Percentiles rank a stretch among this genome's conserved stretches.
These are phyloP conservation scores for Curvularia spicifera DNA, from an alignment of 2,329 filamentous ascomycete genomes.

Conservation along the genomic window DNA sequence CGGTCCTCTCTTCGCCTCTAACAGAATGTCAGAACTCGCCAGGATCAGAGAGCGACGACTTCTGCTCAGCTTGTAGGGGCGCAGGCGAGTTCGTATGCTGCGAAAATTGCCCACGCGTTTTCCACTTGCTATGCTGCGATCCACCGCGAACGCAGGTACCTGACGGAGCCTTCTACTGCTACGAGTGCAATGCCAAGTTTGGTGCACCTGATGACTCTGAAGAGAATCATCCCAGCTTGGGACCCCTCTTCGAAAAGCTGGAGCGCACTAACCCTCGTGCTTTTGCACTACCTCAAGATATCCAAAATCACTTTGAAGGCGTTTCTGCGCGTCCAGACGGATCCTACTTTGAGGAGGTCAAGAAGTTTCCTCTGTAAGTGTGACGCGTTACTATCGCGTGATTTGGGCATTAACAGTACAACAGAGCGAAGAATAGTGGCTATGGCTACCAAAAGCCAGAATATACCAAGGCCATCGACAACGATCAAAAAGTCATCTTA, in stretches of 20 bases:
- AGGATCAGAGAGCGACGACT: constrained; percentile 77
- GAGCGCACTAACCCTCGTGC: constrained; percentile 73
- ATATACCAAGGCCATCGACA: constrained; percentile 69
- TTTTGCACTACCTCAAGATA: constrained; percentile 70
- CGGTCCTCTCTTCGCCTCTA: constrained; percentile 48
- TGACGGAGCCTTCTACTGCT: constrained; percentile 74
- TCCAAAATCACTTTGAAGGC: constrained; percentile 80
- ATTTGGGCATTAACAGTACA: constrained; percentile 35
- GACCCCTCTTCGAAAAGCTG: constrained; percentile 67
- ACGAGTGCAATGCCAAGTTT: constrained; percentile 49
- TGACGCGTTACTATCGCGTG: constrained; percentile 35
- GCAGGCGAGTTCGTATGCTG: constrained; percentile 89
- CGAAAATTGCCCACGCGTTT: constrained; percentile 87
- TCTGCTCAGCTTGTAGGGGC: constrained; percentile 84
- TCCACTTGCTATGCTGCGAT: constrained; percentile 88
- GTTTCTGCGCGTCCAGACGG: constrained; percentile 78
- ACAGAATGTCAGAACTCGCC: constrained; percentile 50
- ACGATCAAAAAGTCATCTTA: constrained; percentile 75
- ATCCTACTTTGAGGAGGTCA: constrained; percentile 75
- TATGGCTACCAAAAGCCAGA: constrained; percentile 51
- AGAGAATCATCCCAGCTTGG: constrained; percentile 53
- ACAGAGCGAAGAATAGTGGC: constrained; percentile 48
- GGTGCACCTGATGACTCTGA: constrained; percentile 35
- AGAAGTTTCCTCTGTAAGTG: constrained; percentile 65
- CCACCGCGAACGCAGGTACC: constrained; percentile 62